These are phyloP conservation scores for Castanospermum australe DNA, from an alignment of 306 rosid species.

Conservation along the genomic window DNA sequence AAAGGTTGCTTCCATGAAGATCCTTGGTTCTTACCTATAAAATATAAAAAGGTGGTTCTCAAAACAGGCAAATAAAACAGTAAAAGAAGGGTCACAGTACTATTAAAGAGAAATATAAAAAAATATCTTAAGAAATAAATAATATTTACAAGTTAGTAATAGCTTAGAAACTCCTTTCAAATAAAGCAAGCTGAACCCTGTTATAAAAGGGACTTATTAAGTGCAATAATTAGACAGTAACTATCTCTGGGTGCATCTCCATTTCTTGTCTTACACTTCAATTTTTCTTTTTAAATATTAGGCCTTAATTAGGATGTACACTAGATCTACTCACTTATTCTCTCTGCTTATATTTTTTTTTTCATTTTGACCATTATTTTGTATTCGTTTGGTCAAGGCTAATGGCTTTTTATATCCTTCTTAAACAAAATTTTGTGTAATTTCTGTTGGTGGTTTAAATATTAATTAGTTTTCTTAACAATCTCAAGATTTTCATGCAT, in stretches of 20 bases:
- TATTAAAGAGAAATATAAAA: too few species aligned
- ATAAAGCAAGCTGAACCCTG: background rate
- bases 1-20: conserved; percentile 16
- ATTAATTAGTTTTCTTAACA: too few species aligned
- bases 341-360: background rate
- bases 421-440: background rate
- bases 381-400: background rate
- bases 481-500: background rate
- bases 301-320: background rate
- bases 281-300: background rate
- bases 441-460: background rate
- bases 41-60: background rate
- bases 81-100: too few species aligned
- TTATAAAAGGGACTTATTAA: background rate
- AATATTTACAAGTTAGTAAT: too few species aligned
- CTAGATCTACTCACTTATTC: background rate
- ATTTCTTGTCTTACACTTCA: background rate
- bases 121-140: too few species aligned
- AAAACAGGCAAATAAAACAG: background rate
- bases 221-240: background rate
- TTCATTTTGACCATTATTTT: background rate
- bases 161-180: too few species aligned
- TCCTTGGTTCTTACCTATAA: background rate
- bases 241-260: too few species aligned
- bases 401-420: background rate